Percentiles rank a stretch among this genome's conserved stretches.
Conservation (phyloP, 495 filamentous ascomycete genomes). For the Trichoderma virens region DNA sequence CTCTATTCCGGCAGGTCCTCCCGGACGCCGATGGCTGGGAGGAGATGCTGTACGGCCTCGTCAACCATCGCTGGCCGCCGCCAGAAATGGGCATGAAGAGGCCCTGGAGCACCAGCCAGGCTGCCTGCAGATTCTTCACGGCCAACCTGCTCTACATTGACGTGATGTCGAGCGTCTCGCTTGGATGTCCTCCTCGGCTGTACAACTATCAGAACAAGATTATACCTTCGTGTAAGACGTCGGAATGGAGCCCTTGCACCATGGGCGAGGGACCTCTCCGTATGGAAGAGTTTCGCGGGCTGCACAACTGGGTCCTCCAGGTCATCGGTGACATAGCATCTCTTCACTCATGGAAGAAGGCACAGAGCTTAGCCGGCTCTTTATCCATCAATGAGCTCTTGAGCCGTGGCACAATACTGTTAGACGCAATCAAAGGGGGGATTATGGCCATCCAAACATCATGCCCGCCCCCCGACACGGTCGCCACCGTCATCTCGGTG, state of each 20-base stretch:
- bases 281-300: conserved; percentile 33
- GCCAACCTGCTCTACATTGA: conserved; percentile 42
- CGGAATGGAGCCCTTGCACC: conserved; percentile 17
- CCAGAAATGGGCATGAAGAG: conserved; percentile 15
- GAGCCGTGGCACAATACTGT: conserved; percentile 31
- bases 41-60: conserved; percentile 25
- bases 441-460: conserved; percentile 23
- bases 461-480: conserved; percentile 2
- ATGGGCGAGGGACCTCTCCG: conserved; percentile 18
- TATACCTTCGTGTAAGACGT: conserved; percentile 17
- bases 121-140: conserved; percentile 46
- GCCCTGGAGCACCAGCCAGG: conserved; percentile 41
- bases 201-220: conserved; percentile 31
- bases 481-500: conserved; percentile 1
- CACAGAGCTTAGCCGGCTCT: conserved; percentile 29
- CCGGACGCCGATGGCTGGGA: conserved; percentile 15
- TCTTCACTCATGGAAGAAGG: conserved; percentile 45
- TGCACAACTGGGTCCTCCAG: conserved; percentile 41
- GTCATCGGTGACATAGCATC: conserved; percentile 39
- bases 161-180: conserved; percentile 38
- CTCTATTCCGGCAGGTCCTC: conserved; percentile 38
- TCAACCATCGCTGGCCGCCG: conserved; percentile 22
- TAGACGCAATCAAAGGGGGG: conserved; percentile 23
- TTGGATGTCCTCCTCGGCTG: conserved; percentile 34
- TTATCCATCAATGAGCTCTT: conserved; percentile 41